These are phyloP conservation scores for Ophiocordyceps polyrhachis-furcata DNA, from an alignment of 2,329 filamentous ascomycete genomes.

Conservation along the genomic window DNA sequence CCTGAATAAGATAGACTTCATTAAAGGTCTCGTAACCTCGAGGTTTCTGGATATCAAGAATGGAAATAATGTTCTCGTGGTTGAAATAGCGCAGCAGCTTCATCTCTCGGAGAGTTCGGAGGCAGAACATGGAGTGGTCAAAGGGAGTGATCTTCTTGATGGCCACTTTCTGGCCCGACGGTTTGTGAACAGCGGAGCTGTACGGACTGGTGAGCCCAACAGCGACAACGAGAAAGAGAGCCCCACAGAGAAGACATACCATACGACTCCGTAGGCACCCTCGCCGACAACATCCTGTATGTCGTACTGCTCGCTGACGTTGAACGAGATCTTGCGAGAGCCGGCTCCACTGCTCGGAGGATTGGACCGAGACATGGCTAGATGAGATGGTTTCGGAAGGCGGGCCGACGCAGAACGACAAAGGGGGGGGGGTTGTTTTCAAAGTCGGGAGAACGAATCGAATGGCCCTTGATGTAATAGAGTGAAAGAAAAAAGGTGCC, in stretches of 20 bases:
- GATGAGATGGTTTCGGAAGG: neutral
- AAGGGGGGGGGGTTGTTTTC: neutral
- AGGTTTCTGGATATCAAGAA: constrained; percentile 96
- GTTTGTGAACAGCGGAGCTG: constrained; percentile 94
- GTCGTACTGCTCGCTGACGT: constrained; percentile 98
- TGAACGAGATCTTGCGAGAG: constrained; percentile 96
- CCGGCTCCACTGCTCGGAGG: constrained; percentile 39
- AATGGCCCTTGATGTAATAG: neutral
- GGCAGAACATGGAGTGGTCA: constrained; percentile 97
- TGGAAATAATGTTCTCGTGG: constrained; percentile 99
- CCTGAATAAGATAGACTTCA: constrained; percentile 97
- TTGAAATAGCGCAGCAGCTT: constrained; percentile 98
- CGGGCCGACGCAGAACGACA: neutral
- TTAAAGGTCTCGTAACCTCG: constrained; percentile 91
- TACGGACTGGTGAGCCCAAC: neutral
- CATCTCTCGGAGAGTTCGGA: constrained; percentile 95
- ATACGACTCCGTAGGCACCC: constrained; percentile 95
- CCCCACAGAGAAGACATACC: constrained; percentile 38
- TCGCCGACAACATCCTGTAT: constrained; percentile 99
- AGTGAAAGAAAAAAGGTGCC: neutral
- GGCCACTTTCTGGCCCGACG: constrained; percentile 92
- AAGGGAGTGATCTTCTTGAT: constrained; percentile 99
- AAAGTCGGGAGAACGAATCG: neutral
- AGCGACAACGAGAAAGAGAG: neutral
- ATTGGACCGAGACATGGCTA: constrained; percentile 35